A percentile compares a stretch with the other conserved stretches of the same genome.
Evolutionary conservation across 2,329 filamentous ascomycete species (phyloP).

Genomic region (Cladophialophora bantiana): DNA sequence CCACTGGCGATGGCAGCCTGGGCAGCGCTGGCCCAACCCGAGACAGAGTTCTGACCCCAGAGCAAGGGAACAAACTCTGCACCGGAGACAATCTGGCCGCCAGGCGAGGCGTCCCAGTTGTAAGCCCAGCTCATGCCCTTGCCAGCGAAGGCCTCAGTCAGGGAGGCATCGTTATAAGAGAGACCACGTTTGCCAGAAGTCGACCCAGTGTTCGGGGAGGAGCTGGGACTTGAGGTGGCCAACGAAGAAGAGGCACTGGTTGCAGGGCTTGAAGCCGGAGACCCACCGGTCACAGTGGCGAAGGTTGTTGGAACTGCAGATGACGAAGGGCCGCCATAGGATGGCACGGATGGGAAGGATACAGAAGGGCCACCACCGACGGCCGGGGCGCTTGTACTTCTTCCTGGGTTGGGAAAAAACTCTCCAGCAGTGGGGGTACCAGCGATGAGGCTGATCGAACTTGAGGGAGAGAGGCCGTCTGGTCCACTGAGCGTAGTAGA

Average conservation of each 20-base stretch:
- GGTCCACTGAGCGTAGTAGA: conserved; percentile 20
- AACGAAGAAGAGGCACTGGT: conserved; percentile 25
- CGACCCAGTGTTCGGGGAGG: conserved; percentile 30
- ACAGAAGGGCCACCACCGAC: conserved; percentile 5
- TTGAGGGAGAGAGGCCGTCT: conserved; percentile 7
- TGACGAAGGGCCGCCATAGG: conserved; percentile 17
- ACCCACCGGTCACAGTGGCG: conserved; percentile 29
- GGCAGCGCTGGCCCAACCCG: conserved; percentile 45
- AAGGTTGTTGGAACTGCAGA: conserved; percentile 31
- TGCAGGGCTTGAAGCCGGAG: conserved; percentile 19
- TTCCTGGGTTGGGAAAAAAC: conserved; percentile 31
- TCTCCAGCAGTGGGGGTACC: conserved; percentile 29
- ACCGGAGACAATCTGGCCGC: conserved; percentile 44
- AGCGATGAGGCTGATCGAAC: conserved; percentile 21
- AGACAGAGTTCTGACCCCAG: conserved; percentile 50
- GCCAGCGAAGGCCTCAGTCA: conserved; percentile 45
- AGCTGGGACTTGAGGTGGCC: conserved; percentile 30
- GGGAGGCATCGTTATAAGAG: conserved; percentile 51
- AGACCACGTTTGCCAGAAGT: conserved; percentile 45
- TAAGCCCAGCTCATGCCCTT: conserved; percentile 53
- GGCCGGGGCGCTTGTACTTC: background rate
- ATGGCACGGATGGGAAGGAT: conserved; percentile 5
- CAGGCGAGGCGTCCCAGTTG: conserved; percentile 51
- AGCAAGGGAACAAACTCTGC: conserved; percentile 56
- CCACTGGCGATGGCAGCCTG: conserved; percentile 45